Evolutionary conservation across 306 rosid species (phyloP), one percentile per base, ranked within the genome.

Genomic region (Castanea sativa): DNA sequence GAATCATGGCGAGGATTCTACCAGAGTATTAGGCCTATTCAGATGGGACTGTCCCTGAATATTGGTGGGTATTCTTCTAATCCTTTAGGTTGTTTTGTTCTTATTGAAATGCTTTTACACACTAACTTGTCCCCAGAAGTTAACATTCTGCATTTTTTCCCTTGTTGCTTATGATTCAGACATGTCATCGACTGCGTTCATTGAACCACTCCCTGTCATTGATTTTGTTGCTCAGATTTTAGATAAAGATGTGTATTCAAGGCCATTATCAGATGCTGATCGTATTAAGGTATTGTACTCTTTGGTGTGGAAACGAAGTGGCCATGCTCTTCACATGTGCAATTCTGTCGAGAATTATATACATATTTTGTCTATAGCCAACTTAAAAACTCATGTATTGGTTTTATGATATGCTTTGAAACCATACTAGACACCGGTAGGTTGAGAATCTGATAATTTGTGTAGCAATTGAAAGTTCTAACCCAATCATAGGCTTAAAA

Each of bases 1-100:
- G 88, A 87, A 64, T 87, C 88, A 79, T 87, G 88, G 90, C 83
- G 90, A 3, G 90, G 90, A 71, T 87, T 87, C 75, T 84, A 87
- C 58, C 90, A 87, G 71, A 87, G 86, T 64, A 87, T 87, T 78
- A 87, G 90, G 73, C 90, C 88, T 72, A 87, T 86, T 72, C 90
- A 87, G 61, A 87, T 87, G 90, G 90, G 90, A 38, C 43, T 87
- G 58, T 87, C 90, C 3, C 88, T 87, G 57, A 87, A 84, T 73
- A 84, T 87, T 76, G 90, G 90, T 84, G 45, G 68, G 76, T 71
- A 7, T 64, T 83, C 18, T 38, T 27, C 18, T 63, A 55, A 35
- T 35, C 38, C 73, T 63, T 49, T 49, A 63, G 56, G 21, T 55
- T 29, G 1, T 27, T 35, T 63, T 30, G 13, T 6, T 4, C 13